Conservation (phyloP, 2,329 filamentous ascomycete species). For the Penicillium brevicompactum region DNA sequence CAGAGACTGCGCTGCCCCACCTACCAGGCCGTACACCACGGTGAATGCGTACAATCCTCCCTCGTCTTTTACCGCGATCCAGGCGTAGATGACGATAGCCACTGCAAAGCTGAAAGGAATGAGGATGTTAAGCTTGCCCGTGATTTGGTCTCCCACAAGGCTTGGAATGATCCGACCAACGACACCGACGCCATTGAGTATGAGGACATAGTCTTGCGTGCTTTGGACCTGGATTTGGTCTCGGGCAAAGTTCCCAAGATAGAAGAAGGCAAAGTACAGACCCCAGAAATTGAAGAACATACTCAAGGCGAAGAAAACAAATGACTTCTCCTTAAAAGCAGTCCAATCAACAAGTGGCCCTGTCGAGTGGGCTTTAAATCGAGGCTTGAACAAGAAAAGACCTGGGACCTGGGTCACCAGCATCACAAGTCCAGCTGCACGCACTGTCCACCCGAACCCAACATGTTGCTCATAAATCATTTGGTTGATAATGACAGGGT, state of each 20-base stretch:
- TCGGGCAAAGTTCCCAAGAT: slow-evolving; percentile 55
- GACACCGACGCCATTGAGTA: slow-evolving; percentile 60
- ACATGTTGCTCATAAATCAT: neutral
- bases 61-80: slow-evolving; percentile 53
- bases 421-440: slow-evolving; percentile 40
- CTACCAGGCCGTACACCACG: slow-evolving; percentile 42
- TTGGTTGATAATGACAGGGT: slow-evolving; percentile 6
- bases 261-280: slow-evolving; percentile 59
- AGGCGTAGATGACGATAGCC: slow-evolving; percentile 56
- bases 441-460: slow-evolving; percentile 11
- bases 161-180: slow-evolving; percentile 57
- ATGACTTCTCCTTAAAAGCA: slow-evolving; percentile 35
- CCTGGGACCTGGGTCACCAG: slow-evolving; percentile 11
- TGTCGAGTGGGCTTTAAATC: slow-evolving; percentile 7
- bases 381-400: slow-evolving; percentile 8
- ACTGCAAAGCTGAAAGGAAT: slow-evolving; percentile 53
- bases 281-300: slow-evolving; percentile 23
- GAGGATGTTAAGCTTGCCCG: slow-evolving; percentile 60
- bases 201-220: slow-evolving; percentile 50
- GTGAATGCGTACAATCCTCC: slow-evolving; percentile 47
- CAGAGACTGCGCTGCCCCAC: slow-evolving; percentile 11
- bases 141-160: slow-evolving; percentile 54
- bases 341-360: slow-evolving; percentile 11
- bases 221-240: neutral
- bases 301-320: slow-evolving; percentile 32